A percentile compares a stretch with the other conserved stretches of the same genome.
phyloP scores from a whole-genome alignment of 441 rosid genomes.

The Theobroma grandiflorum region DNA sequence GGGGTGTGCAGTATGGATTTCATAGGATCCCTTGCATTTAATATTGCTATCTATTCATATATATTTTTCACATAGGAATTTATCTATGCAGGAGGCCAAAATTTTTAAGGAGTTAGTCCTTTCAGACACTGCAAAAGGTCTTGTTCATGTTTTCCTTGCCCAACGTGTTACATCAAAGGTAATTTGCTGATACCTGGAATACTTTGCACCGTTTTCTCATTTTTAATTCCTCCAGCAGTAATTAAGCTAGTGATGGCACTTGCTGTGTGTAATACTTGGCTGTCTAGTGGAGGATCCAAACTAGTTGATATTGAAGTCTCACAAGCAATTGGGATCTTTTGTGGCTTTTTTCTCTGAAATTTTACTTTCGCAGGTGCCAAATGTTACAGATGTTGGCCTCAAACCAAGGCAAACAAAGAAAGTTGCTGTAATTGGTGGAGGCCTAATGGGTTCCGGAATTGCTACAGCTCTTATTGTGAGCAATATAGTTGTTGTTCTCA shows the following conservation, averaged over 20 bases:
- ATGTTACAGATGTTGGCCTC: constrained; percentile 80
- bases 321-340: neutral
- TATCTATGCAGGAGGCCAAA: constrained; percentile 77
- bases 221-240: constrained; percentile 5
- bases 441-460: constrained; percentile 98
- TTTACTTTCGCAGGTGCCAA: constrained; percentile 75
- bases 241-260: neutral
- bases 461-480: constrained; percentile 78
- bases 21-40: constrained; percentile 7
- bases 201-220: neutral
- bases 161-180: constrained; percentile 93
- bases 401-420: constrained; percentile 83
- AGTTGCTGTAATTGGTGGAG: constrained; percentile 98
- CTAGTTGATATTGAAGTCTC: constrained; percentile 9
- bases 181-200: constrained; percentile 24
- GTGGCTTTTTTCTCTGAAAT: constrained; percentile 8
- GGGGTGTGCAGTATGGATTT: constrained; percentile 3
- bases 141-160: constrained; percentile 86
- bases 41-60: constrained; percentile 16
- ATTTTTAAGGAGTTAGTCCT: constrained; percentile 75
- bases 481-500: constrained; percentile 77
- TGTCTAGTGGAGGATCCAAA: neutral
- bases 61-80: constrained; percentile 23
- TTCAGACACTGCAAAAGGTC: constrained; percentile 81
- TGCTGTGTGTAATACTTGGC: constrained; percentile 2